A percentile compares a stretch with the other conserved stretches of the same genome.
Conservation (phyloP, 208 protist species). For the Sergeia podlipaevii region DNA sequence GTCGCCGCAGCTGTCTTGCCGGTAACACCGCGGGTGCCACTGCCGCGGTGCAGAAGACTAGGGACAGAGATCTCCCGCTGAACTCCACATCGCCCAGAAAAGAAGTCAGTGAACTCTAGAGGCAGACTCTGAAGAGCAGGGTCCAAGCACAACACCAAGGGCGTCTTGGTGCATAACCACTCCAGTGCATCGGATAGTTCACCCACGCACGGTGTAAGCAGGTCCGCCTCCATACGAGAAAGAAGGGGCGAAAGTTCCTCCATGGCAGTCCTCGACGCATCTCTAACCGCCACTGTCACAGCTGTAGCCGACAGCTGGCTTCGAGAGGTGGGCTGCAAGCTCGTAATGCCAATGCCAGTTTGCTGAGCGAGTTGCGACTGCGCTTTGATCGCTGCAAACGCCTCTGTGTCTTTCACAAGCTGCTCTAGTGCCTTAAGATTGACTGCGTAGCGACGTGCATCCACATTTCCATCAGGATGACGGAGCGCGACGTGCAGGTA, state of each 20-base stretch:
- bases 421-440: conserved; percentile 10
- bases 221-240: conserved; percentile 6
- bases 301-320: no score
- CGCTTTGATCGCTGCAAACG: conserved; percentile 7
- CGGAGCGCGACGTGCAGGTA: conserved; percentile 53
- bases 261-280: no score
- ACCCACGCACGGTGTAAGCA: conserved; percentile 27
- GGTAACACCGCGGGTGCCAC: conserved; percentile 1
- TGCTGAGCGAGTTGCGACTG: no score
- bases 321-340: no score
- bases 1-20: conserved; percentile 11
- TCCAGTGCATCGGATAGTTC: conserved; percentile 34
- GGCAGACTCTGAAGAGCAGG: conserved; percentile 61
- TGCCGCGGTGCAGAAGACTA: conserved; percentile 29
- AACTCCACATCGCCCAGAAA: no score
- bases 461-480: conserved; percentile 40
- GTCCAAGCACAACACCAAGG: conserved; percentile 69
- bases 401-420: conserved; percentile 17
- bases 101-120: conserved; percentile 51
- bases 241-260: conserved; percentile 9
- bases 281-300: no score
- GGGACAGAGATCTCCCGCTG: conserved; percentile 56
- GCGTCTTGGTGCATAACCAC: conserved; percentile 24
- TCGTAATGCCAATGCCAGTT: no score
- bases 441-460: conserved; percentile 27